Conservation (phyloP, 2,329 filamentous ascomycete genomes). For the Albifimbria verrucaria region DNA sequence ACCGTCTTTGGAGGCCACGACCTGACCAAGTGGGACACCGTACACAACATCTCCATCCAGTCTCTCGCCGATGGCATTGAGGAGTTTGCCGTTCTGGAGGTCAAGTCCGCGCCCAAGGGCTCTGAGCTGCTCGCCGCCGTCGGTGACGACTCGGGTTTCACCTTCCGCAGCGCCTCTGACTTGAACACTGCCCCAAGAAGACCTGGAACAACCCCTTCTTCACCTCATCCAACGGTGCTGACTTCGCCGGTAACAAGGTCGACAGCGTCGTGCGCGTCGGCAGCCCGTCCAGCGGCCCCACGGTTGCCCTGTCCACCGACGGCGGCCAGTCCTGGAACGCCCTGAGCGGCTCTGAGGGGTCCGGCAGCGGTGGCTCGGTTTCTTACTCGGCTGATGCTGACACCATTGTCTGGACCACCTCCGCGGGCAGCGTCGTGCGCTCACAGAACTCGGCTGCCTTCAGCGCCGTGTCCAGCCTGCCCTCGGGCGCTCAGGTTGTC, state of each 20-base stretch:
- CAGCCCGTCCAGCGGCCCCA: slow-evolving; percentile 36
- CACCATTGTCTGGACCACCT: slow-evolving; percentile 45
- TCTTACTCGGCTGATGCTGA: slow-evolving; percentile 50
- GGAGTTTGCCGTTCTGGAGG: slow-evolving; percentile 46
- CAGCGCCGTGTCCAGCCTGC: slow-evolving; percentile 39
- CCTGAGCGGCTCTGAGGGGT: slow-evolving; percentile 43
- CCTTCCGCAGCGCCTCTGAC: slow-evolving; percentile 32
- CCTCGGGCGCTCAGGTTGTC: slow-evolving; percentile 45
- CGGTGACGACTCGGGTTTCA: slow-evolving; percentile 51
- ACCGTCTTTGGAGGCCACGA: slow-evolving; percentile 52
- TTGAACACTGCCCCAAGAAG: slow-evolving; percentile 40
- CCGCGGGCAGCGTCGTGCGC: slow-evolving; percentile 36
- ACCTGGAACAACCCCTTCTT: slow-evolving; percentile 47
- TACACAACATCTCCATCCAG: slow-evolving; percentile 44
- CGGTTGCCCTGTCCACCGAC: slow-evolving; percentile 46
- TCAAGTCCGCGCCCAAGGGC: slow-evolving; percentile 47
- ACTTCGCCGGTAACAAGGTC: slow-evolving; percentile 44
- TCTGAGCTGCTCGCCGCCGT: slow-evolving; percentile 49
- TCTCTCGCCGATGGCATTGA: slow-evolving; percentile 53
- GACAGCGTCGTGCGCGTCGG: slow-evolving; percentile 49
- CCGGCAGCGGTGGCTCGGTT: slow-evolving; percentile 40
- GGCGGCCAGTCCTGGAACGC: slow-evolving; percentile 48
- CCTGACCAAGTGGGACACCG: slow-evolving; percentile 51
- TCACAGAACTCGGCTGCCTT: slow-evolving; percentile 41
- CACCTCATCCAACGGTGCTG: slow-evolving; percentile 41